Conservation (phyloP, 371 early-diverging fungal species). For the Zancudomyces culisetae region DNA sequence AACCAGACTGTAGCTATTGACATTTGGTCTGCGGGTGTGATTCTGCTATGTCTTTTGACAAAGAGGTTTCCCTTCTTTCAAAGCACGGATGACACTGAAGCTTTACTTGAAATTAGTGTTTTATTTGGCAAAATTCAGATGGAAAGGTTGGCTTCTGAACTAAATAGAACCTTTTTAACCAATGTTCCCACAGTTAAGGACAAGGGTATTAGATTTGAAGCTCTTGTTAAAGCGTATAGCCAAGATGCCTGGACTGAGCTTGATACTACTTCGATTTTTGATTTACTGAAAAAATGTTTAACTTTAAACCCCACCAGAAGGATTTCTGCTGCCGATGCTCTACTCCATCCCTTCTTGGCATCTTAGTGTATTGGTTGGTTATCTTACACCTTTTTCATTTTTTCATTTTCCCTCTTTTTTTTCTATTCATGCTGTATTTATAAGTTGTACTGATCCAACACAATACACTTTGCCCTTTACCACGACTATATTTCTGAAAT, state of each 20-base stretch:
- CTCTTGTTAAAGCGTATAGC: slow-evolving; percentile 24
- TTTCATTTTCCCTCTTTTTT: no score
- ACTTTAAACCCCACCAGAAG: slow-evolving; percentile 27
- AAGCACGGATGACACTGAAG: slow-evolving; percentile 72
- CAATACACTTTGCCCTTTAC: no score
- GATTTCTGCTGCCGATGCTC: slow-evolving; percentile 37
- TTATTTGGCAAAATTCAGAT: slow-evolving; percentile 74
- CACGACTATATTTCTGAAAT: no score
- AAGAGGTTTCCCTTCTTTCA: slow-evolving; percentile 88
- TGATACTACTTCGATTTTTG: slow-evolving; percentile 14
- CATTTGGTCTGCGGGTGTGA: slow-evolving; percentile 93
- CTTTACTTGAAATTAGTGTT: slow-evolving; percentile 72
- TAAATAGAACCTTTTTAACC: slow-evolving; percentile 38
- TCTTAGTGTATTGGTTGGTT: no score
- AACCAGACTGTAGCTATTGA: slow-evolving; percentile 77
- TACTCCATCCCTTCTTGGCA: slow-evolving; percentile 33
- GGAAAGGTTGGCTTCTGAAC: slow-evolving; percentile 38
- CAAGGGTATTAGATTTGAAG: slow-evolving; percentile 20
- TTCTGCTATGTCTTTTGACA: slow-evolving; percentile 62
- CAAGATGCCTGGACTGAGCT: slow-evolving; percentile 10
- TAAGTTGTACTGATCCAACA: no score
- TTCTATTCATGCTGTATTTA: no score
- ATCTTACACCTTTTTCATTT: no score
- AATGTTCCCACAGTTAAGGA: slow-evolving; percentile 32
- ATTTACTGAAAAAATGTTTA: slow-evolving; percentile 27